Conservation (phyloP, 192 early-diverging fungal genomes). For the Entomortierella lignicola region DNA sequence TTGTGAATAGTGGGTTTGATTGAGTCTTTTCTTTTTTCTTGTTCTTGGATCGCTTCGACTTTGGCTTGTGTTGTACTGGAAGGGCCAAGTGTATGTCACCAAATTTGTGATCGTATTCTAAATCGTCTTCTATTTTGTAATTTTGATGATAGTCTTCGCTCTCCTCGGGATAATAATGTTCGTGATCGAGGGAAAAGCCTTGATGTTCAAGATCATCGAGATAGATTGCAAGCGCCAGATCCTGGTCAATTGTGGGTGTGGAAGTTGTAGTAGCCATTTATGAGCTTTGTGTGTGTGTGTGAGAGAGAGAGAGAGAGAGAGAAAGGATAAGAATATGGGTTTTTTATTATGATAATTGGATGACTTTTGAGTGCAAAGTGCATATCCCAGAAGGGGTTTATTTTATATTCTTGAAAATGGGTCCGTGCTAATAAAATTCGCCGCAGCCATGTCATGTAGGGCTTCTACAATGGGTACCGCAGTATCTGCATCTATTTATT, state of each 20-base stretch:
- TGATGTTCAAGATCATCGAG: slow-evolving; percentile 1
- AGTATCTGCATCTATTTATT: too few species aligned
- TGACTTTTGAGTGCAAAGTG: too few species aligned
- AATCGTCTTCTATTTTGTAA: neutral
- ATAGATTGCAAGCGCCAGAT: neutral
- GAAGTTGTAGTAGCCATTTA: neutral
- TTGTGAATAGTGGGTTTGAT: slow-evolving; percentile 2
- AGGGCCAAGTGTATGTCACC: slow-evolving; percentile 10
- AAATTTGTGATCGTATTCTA: neutral
- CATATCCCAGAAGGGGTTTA: too few species aligned
- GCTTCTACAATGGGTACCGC: too few species aligned
- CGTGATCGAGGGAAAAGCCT: neutral
- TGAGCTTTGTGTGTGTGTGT: too few species aligned
- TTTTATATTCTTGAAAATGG: too few species aligned
- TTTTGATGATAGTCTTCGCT: neutral
- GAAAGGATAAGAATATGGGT: too few species aligned
- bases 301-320: too few species aligned
- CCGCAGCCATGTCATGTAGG: too few species aligned
- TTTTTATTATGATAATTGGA: too few species aligned
- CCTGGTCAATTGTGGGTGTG: neutral
- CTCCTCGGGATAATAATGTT: neutral
- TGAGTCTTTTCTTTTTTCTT: neutral
- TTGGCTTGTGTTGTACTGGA: neutral
- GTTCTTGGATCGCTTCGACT: neutral
- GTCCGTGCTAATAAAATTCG: too few species aligned